phyloP scores from a whole-genome alignment of 306 rosid species.

The Rosa chinensis region DNA sequence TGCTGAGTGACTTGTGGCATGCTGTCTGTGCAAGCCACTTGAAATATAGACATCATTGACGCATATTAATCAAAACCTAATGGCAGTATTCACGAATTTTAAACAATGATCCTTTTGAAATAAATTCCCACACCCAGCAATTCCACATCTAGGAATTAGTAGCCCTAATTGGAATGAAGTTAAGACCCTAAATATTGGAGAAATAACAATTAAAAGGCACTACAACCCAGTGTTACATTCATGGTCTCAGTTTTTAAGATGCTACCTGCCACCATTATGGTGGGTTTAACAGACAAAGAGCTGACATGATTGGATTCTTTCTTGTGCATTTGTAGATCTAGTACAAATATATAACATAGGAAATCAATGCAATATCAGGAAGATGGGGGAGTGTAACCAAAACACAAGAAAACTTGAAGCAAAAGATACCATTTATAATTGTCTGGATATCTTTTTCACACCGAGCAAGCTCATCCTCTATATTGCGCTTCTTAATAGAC shows the following conservation, averaged over 20 bases:
- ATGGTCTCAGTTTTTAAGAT: background rate
- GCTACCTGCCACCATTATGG: constrained; percentile 2
- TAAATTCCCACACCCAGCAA: background rate
- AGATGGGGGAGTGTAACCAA: background rate
- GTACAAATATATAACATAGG: background rate
- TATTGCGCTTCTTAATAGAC: constrained; percentile 60
- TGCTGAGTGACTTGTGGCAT: background rate
- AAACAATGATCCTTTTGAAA: background rate
- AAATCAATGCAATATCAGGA: background rate
- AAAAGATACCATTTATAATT: constrained; percentile 53
- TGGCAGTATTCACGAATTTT: background rate
- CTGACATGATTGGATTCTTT: background rate
- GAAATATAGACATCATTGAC: background rate
- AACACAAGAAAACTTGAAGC: constrained; percentile 10
- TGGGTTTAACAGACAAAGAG: background rate
- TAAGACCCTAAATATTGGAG: background rate
- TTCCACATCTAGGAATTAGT: background rate
- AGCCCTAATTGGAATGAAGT: background rate
- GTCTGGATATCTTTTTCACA: constrained; percentile 58
- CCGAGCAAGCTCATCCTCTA: constrained; percentile 66
- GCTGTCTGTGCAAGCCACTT: background rate
- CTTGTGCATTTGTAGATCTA: background rate
- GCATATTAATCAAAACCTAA: background rate
- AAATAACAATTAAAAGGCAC: background rate
- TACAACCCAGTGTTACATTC: background rate